A percentile compares a stretch with the other conserved stretches of the same genome.
phyloP scores from a whole-genome alignment of 129 eudicot genomes.

The Mikania micrantha region DNA sequence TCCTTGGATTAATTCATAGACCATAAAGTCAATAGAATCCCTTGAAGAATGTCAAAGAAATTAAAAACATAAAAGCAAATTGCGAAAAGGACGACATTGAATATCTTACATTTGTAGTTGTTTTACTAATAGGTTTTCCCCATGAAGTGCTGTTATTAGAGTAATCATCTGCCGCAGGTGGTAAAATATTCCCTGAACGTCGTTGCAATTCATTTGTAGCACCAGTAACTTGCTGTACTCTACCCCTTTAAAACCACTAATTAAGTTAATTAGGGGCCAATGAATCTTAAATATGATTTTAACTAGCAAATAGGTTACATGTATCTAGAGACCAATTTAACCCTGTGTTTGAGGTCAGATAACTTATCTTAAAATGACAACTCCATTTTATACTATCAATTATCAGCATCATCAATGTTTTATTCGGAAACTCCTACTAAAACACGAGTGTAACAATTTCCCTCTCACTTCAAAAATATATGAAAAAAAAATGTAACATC shows the following conservation, averaged over 20 bases:
- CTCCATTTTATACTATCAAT: neutral
- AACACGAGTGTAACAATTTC: neutral
- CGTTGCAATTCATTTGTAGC: slow-evolving; percentile 62
- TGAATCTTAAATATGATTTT: slow-evolving; percentile 10
- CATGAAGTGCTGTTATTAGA: slow-evolving; percentile 47
- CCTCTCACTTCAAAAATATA: neutral
- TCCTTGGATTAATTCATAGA: neutral
- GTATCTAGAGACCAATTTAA: neutral
- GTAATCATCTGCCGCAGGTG: slow-evolving; percentile 90
- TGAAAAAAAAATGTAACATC: neutral
- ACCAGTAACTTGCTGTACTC: slow-evolving; percentile 83
- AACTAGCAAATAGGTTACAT: slow-evolving; percentile 6
- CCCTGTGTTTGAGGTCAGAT: slow-evolving; percentile 4
- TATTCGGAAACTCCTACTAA: slow-evolving; percentile 5
- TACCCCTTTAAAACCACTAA: slow-evolving; percentile 49
- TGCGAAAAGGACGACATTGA: neutral
- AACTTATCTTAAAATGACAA: slow-evolving; percentile 7
- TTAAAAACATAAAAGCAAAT: neutral
- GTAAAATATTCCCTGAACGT: slow-evolving; percentile 72
- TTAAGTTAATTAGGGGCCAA: slow-evolving; percentile 29
- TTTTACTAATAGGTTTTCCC: slow-evolving; percentile 56
- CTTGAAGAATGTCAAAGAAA: neutral
- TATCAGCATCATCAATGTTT: neutral
- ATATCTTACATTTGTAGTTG: slow-evolving; percentile 75
- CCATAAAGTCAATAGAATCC: neutral